Evolutionary conservation across 1,284 basidiomycete genomes (phyloP), one percentile per base, ranked within the genome.

Genomic region (Neotropicomus parvogracilis): DNA sequence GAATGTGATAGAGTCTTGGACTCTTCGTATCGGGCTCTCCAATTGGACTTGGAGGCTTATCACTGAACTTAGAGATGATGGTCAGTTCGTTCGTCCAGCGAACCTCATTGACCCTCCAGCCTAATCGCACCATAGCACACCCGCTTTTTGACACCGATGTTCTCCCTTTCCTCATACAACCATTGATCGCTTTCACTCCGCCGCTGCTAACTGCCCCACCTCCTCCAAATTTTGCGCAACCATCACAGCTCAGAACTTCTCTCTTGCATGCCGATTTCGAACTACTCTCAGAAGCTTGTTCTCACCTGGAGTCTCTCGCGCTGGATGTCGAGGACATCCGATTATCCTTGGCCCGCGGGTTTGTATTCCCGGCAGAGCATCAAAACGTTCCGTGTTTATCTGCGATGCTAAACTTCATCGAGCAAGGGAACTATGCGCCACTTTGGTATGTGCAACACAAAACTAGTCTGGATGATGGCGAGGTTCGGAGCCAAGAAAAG

Each of bases 21-120:
- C 65, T 27, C 64, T 85, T 43, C 77, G 88, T 31, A 77, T 73
- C 47, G 77, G 75, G 6, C 70, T 90, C 14, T 81, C 84, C 7
- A 79, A 75, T 35, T 91, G 88, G 89, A 77, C 81, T 35, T 90
- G 87, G 84, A 75, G 83, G 56, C 75, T 78, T 3, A 77, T 90
- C n/a, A 71, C 75, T 11, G 83, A 83, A 56, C 72, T 87, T 36
- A 80, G 78, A 60, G 77, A 80, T 52, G 79, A 83, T 58, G 69
- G 80, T 83, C 48, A 63, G 77, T 47, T 43, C 37, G 77, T 47
- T 43, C 37, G n/a, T 50, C 29, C 27, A 49, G 5, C 40, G 7
- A 34, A 38, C 40, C 9, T 37, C 35, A 8, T 39, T 19, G 28
- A 31, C 37, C 38, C 46, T 35, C 31, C 3, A 11, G 24, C 42